phyloP scores from a whole-genome alignment of 352 stramenopile species.

The Phytopythium delawarense region DNA sequence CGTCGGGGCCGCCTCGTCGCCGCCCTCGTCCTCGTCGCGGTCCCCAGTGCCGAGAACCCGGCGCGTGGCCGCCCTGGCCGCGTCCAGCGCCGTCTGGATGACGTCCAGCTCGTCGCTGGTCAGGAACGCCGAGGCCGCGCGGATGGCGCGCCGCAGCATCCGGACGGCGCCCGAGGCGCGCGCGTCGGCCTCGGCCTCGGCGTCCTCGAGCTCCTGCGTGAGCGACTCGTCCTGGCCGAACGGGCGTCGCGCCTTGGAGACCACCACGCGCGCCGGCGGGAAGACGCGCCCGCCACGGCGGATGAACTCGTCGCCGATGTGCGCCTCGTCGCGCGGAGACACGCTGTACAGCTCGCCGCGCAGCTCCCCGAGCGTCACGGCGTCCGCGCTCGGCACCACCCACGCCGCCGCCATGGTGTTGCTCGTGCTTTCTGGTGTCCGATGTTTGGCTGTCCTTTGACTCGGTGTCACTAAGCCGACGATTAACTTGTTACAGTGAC shows the following conservation, averaged over 20 bases:
- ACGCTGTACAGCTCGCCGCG: conserved; percentile 72
- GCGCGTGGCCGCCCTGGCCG: conserved; percentile 10
- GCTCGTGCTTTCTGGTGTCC: background rate
- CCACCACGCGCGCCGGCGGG: conserved; percentile 43
- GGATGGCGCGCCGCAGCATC: conserved; percentile 31
- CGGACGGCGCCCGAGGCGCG: conserved; percentile 33
- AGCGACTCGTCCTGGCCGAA: conserved; percentile 60
- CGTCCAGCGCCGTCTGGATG: conserved; percentile 27
- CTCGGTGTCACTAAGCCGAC: too few species aligned
- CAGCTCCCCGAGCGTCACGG: conserved; percentile 76
- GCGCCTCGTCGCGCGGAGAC: conserved; percentile 43
- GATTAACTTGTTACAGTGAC: too few species aligned
- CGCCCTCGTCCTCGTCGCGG: conserved; percentile 21
- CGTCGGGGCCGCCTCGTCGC: conserved; percentile 6
- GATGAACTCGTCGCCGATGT: conserved; percentile 63
- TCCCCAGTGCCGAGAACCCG: conserved; percentile 23
- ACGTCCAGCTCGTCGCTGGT: conserved; percentile 61
- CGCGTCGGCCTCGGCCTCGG: conserved; percentile 34
- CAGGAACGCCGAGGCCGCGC: conserved; percentile 34
- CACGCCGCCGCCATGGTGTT: conserved; percentile 33
- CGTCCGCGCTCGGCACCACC: conserved; percentile 51
- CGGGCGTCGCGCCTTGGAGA: conserved; percentile 43
- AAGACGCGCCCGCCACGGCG: conserved; percentile 54
- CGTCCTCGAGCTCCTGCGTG: conserved; percentile 35
- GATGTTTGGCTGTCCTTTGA: too few species aligned